phyloP scores from a whole-genome alignment of 1,284 basidiomycete genomes.

The Fomitopsis schrenkii region DNA sequence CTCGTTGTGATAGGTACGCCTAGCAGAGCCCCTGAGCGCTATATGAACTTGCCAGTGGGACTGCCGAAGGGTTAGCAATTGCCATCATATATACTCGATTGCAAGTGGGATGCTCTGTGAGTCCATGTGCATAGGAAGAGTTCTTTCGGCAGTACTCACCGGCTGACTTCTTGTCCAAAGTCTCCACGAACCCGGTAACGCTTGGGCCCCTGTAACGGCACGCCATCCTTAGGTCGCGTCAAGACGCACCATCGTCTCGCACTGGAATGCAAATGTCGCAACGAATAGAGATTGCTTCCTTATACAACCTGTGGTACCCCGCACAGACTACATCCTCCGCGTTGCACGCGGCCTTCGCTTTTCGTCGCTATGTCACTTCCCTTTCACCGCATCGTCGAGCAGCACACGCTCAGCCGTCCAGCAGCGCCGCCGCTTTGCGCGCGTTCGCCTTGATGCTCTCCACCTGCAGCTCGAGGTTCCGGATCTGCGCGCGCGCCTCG shows the following conservation, averaged over 20 bases:
- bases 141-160: no score
- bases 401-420: conserved; percentile 16
- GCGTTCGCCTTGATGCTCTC: conserved; percentile 73
- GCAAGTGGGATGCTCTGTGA: no score
- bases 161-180: no score
- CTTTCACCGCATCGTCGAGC: neutral
- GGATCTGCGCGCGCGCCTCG: conserved; percentile 74
- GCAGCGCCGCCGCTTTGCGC: conserved; percentile 49
- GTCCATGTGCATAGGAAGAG: no score
- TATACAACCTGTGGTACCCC: neutral
- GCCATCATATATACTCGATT: no score
- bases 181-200: no score
- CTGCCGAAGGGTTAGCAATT: no score
- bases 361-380: neutral
- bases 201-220: no score
- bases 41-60: no score
- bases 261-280: neutral
- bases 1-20: no score
- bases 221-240: no score
- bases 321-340: neutral
- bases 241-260: neutral
- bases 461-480: conserved; percentile 80
- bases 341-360: neutral
- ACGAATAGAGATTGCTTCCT: neutral
- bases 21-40: no score